Percentiles rank a stretch among this genome's conserved stretches.
phyloP scores from a whole-genome alignment of 1,139 yeast species.

The Taiozyma sp. region DNA sequence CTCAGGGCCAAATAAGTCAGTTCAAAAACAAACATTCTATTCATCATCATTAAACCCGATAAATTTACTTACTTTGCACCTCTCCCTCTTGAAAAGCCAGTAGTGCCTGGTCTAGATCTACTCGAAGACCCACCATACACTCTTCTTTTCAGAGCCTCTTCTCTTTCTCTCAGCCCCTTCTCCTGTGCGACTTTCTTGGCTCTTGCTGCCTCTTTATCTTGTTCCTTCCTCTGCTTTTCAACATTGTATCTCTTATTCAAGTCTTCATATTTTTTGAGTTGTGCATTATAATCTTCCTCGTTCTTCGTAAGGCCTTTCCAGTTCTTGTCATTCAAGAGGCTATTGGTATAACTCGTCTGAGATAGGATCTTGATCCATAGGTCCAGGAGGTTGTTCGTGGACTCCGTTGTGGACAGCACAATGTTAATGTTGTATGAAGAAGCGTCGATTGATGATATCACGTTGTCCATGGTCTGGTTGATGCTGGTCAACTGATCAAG shows the following conservation, averaged over 20 bases:
- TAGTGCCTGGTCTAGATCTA: neutral
- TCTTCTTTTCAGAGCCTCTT: conserved; percentile 21
- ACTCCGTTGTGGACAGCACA: conserved; percentile 19
- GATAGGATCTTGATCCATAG: conserved; percentile 26
- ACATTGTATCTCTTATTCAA: conserved; percentile 14
- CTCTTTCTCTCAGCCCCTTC: conserved; percentile 16
- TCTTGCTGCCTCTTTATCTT: conserved; percentile 13
- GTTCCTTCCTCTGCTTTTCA: conserved; percentile 19
- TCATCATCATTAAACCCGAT: neutral
- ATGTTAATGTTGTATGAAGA: conserved; percentile 17
- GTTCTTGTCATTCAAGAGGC: conserved; percentile 18
- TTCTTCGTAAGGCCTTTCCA: conserved; percentile 20
- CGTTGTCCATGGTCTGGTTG: conserved; percentile 17
- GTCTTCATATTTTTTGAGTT: conserved; percentile 19
- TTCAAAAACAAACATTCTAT: neutral
- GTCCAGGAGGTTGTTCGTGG: conserved; percentile 22
- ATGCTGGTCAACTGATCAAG: conserved; percentile 19
- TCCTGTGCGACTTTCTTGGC: conserved; percentile 12
- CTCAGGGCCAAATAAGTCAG: neutral
- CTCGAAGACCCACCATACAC: conserved; percentile 17
- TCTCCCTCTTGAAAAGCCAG: neutral
- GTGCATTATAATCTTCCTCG: conserved; percentile 19
- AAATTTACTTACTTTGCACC: neutral
- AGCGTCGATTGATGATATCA: conserved; percentile 18
- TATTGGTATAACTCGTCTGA: conserved; percentile 22